phyloP scores from a whole-genome alignment of 2,329 filamentous ascomycete species.

The Emydomyces testavorans region DNA sequence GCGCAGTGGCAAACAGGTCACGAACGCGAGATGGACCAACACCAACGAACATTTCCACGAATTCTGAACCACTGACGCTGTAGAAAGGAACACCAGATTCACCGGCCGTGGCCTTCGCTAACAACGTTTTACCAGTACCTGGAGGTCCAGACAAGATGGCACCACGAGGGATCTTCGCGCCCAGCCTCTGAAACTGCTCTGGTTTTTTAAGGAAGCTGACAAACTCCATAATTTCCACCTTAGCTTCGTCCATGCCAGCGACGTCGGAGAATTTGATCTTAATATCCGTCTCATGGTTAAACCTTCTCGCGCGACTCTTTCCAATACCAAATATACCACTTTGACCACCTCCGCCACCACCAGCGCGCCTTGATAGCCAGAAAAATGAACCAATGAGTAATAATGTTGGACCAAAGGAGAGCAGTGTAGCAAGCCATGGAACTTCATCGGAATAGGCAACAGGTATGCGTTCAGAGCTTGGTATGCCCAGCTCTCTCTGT shows the following conservation, averaged over 20 bases:
- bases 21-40: conserved; percentile 91
- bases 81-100: conserved; percentile 97
- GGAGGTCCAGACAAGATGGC: conserved; percentile 95
- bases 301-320: conserved; percentile 89
- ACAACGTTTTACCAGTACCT: conserved; percentile 93
- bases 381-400: conserved; percentile 73
- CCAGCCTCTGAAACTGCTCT: conserved; percentile 80
- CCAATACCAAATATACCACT: conserved; percentile 91
- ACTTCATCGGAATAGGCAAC: conserved; percentile 76
- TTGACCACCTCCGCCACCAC: conserved; percentile 51
- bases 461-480: conserved; percentile 76
- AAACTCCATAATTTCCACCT: conserved; percentile 98
- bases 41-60: conserved; percentile 99
- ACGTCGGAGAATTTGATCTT: conserved; percentile 97
- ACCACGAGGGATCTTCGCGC: conserved; percentile 93
- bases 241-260: conserved; percentile 95
- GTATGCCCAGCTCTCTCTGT: conserved; percentile 77
- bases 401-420: conserved; percentile 78
- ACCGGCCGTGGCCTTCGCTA: conserved; percentile 94
- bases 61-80: conserved; percentile 95
- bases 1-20: conserved; percentile 84
- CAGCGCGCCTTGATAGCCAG: conserved; percentile 66
- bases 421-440: conserved; percentile 56
- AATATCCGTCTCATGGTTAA: conserved; percentile 92
- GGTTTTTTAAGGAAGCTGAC: conserved; percentile 94